Evolutionary conservation across 176 grass and related monocot genomes (phyloP), one percentile per base, ranked within the genome.

Genomic region (Bromus sterilis): DNA sequence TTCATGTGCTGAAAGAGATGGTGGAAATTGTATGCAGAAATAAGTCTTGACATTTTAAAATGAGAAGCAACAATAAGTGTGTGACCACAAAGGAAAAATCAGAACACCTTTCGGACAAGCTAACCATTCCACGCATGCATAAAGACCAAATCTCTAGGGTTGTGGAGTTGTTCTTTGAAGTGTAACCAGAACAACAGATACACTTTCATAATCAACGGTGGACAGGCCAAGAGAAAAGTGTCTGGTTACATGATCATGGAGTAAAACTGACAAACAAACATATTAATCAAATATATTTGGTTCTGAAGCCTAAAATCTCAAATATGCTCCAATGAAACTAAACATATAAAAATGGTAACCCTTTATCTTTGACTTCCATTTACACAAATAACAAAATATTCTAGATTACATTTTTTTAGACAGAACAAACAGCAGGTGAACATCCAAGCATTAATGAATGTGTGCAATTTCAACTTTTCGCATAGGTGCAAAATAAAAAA

Each of bases 161-260:
- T 11, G 21, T 68, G 78, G n/a, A 76, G 40, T 41, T 66, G 25
- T 64, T 29, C 33, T 30, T 61, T 32, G 11, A 58, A 40, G 25
- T 70, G 34, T 25, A 39, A 76, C 16, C 14, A 55, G 34, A 68
- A 67, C 20, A 57, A 21, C 14, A 56, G 29, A 61, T 14, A 35
- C 49, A 77, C 11, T 69, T 87, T 16, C 56, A 80, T 86, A 68
- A 39, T 57, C 11, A 86, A 39, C 4, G 4, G 21, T 51, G n/a
- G 35, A 66, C 11, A 87, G 56, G 33, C 43, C 41, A 24, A n/a
- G 21, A 51, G 6, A 78, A 16, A 88, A 79, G 36, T 66, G 48
- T 10, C 30, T 49, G 31, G 29, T 61, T 32, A 56, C 68, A 68
- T 43, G 48, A 29, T 66, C 26, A 79, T 14, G 35, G 8, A 68